Evolutionary conservation across 2,329 filamentous ascomycete species (phyloP).

Genomic region (Clonostachys chloroleuca): DNA sequence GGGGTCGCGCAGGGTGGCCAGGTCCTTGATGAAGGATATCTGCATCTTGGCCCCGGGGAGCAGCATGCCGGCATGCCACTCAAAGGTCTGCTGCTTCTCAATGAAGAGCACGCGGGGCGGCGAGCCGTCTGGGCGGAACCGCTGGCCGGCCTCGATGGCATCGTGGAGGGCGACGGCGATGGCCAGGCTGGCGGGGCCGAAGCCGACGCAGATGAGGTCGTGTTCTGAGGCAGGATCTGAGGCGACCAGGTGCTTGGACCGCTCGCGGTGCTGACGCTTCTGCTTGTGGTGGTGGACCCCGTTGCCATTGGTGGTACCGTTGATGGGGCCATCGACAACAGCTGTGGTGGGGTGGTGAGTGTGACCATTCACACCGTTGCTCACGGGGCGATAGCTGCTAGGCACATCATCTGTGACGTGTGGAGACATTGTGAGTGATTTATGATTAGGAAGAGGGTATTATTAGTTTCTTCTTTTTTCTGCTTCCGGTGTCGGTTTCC

Average conservation of each 20-base stretch:
- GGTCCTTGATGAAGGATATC: constrained; percentile 95
- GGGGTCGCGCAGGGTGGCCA: constrained; percentile 84
- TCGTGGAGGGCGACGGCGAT: constrained; percentile 89
- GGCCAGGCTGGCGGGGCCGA: constrained; percentile 85
- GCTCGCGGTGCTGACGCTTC: constrained; percentile 11
- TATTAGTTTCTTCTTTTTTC: neutral
- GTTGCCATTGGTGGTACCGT: constrained; percentile 7
- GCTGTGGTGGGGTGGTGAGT: neutral
- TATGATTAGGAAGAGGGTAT: neutral
- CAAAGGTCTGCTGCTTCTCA: constrained; percentile 78
- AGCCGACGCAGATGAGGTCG: constrained; percentile 87
- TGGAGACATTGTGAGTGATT: constrained; percentile 7
- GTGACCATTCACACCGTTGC: neutral
- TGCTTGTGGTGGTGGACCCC: constrained; percentile 3
- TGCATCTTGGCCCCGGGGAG: constrained; percentile 94
- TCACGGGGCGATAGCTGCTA: neutral
- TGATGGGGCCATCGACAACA: constrained; percentile 3
- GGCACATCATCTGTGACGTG: constrained; percentile 5
- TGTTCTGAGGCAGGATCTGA: constrained; percentile 60
- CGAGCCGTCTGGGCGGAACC: constrained; percentile 31
- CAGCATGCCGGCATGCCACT: constrained; percentile 95
- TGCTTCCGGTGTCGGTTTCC: too few relatives aligned
- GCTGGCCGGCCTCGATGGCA: constrained; percentile 49
- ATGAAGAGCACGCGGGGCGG: constrained; percentile 77
- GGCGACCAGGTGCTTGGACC: constrained; percentile 34